These are phyloP conservation scores for Pouteria glomerata DNA, from an alignment of 148 eudicot species.

Conservation along the genomic window DNA sequence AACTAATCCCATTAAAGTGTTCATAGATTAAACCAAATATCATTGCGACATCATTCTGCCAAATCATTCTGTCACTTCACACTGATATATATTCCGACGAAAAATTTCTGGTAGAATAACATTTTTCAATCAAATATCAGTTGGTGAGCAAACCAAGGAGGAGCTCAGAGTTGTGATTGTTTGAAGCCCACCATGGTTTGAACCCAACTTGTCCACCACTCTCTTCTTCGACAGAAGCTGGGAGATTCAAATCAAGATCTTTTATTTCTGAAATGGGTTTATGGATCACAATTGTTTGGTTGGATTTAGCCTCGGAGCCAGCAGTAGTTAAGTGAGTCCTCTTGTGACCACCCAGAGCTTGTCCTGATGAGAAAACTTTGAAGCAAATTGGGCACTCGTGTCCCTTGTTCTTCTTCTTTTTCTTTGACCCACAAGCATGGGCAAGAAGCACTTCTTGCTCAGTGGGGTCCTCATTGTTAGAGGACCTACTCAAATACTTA, in stretches of 20 bases:
- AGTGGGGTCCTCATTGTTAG: too few relatives aligned
- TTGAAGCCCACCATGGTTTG: constrained; percentile 60
- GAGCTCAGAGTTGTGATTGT: constrained; percentile 39
- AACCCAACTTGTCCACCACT: constrained; percentile 31
- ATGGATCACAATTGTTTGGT: constrained; percentile 22
- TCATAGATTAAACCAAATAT: too few relatives aligned
- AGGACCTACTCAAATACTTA: too few relatives aligned
- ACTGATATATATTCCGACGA: too few relatives aligned
- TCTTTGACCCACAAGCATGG: not conserved
- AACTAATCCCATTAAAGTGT: too few relatives aligned
- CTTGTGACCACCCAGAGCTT: not conserved
- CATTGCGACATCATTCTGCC: too few relatives aligned
- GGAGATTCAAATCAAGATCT: constrained; percentile 79
- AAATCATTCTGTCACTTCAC: too few relatives aligned
- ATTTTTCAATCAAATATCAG: too few relatives aligned
- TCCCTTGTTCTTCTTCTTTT: constrained; percentile 12
- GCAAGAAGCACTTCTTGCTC: too few relatives aligned
- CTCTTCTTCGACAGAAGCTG: constrained; percentile 55
- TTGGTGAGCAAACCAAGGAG: constrained; percentile 50
- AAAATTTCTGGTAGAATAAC: too few relatives aligned
- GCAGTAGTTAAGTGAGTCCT: not conserved
- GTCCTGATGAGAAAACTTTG: not conserved
- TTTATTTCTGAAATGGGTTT: constrained; percentile 39
- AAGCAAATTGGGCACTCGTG: not conserved
- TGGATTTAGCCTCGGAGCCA: constrained; percentile 24